Percentiles rank a stretch among this genome's conserved stretches.
phyloP scores from a whole-genome alignment of 345 rosid species.

The Passiflora organensis region DNA sequence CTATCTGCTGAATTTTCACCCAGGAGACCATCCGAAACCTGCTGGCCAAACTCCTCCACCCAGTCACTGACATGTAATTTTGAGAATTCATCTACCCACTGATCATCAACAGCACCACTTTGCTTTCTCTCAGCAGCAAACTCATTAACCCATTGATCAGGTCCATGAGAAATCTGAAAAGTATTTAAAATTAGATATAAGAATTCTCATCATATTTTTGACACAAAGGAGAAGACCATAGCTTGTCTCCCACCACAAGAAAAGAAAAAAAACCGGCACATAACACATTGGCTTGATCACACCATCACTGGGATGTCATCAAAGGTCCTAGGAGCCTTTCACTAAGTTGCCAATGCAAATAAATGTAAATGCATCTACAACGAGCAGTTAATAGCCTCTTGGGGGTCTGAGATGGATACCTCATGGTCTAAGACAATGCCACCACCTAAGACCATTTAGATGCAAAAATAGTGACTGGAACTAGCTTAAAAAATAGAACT shows the following conservation, averaged over 20 bases:
- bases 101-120: constrained; percentile 56
- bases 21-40: constrained; percentile 57
- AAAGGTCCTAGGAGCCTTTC: not conserved
- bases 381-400: no score
- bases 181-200: not conserved
- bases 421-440: no score
- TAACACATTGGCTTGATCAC: not conserved
- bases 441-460: no score
- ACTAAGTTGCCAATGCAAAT: no score
- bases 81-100: constrained; percentile 96
- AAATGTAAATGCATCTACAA: no score
- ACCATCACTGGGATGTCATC: not conserved
- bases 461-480: no score
- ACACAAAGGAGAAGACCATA: not conserved
- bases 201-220: no score
- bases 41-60: constrained; percentile 83
- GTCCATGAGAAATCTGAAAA: constrained; percentile 29
- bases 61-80: constrained; percentile 87
- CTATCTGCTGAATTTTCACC: constrained; percentile 62
- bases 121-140: constrained; percentile 58
- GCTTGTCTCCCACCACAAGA: not conserved
- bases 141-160: constrained; percentile 82
- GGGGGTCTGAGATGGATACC: no score
- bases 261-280: not conserved
- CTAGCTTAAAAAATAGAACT: no score